Base-by-base conservation (phyloP, 2,329 filamentous ascomycete genomes). In the Colletotrichum abscissum region DNA sequence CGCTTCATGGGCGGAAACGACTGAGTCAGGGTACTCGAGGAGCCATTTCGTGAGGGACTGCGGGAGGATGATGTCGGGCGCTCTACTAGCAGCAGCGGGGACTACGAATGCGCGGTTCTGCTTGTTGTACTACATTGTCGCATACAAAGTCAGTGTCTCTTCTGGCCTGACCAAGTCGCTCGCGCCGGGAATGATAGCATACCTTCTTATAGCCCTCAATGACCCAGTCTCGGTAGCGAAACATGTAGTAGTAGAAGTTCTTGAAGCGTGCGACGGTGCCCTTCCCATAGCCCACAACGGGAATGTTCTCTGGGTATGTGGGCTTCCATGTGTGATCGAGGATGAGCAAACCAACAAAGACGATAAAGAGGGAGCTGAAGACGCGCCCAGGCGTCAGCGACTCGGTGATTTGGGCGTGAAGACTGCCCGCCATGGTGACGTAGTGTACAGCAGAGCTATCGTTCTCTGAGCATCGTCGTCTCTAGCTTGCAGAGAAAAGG, bases 61-160 rank as follows among this genome's bases (percentile, higher is more conserved):
- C 2, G 86, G 86, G 4, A 88, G 78, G 63, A 88, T 82, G 52
- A 88, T 82, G 57, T 87, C 85, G 26, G 83, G 79, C 1, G 84
- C 80, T 2, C 83, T 81, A 8, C 82, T 82, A 1, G 85, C 80
- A 4, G 84, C 80, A 0, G 84, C 80, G 1, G 85, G 85, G 0
- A 84, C 80, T 16, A 86, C 79, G 63, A 87, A 87, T 0, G 85
- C 79, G 57, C 80, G 77, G 38, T 80, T 81, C 4, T 82, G 78
- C 65, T 84, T 86, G 63, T 82, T 82, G 75, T 85, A 85, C 84
- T 85, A 3, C 11, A 64, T 28, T 49, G 26, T n/a, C 63, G n/a
- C 28, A 7, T 19, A 35, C 28, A 22, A 19, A 12, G 46, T 64
- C 19, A 64, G 35, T 52, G 42, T 30, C 56, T 11, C 54, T 11